Evolutionary conservation across 257 asterid genomes (phyloP).

Genomic region (Nicotiana paniculata): DNA sequence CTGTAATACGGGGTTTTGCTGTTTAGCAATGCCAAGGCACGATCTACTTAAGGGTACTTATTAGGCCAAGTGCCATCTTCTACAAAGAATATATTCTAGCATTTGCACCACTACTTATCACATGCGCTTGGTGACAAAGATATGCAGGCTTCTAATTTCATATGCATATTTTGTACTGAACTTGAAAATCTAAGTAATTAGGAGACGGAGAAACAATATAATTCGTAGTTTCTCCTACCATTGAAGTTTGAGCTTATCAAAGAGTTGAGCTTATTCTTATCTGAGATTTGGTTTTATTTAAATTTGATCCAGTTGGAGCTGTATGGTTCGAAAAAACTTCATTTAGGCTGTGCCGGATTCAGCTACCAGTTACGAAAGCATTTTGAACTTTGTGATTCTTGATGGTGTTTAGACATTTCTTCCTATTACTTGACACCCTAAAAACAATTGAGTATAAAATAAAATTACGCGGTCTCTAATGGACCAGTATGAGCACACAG

Average conservation of each 20-base stretch:
- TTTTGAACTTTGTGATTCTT: constrained; percentile 7
- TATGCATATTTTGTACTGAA: neutral
- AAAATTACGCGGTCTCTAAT: neutral
- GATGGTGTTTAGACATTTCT: neutral
- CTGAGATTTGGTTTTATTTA: neutral
- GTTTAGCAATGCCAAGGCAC: neutral
- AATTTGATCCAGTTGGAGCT: constrained; percentile 4
- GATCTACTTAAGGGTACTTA: neutral
- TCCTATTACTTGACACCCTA: neutral
- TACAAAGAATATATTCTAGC: neutral
- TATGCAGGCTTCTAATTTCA: neutral
- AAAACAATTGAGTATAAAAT: neutral
- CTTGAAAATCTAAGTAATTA: neutral
- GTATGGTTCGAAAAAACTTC: neutral
- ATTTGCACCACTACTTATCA: neutral
- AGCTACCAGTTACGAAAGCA: neutral
- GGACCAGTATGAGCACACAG: neutral
- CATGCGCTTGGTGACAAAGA: neutral
- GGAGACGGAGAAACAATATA: neutral
- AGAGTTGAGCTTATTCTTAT: neutral
- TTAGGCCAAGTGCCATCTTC: neutral
- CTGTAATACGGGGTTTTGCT: neutral
- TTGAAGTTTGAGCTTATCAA: neutral
- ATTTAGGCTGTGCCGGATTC: neutral
- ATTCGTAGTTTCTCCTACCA: neutral